A percentile compares a stretch with the other conserved stretches of the same genome.
Evolutionary conservation across 2,329 filamentous ascomycete species (phyloP).

Genomic region (Sarocladium kiliense): DNA sequence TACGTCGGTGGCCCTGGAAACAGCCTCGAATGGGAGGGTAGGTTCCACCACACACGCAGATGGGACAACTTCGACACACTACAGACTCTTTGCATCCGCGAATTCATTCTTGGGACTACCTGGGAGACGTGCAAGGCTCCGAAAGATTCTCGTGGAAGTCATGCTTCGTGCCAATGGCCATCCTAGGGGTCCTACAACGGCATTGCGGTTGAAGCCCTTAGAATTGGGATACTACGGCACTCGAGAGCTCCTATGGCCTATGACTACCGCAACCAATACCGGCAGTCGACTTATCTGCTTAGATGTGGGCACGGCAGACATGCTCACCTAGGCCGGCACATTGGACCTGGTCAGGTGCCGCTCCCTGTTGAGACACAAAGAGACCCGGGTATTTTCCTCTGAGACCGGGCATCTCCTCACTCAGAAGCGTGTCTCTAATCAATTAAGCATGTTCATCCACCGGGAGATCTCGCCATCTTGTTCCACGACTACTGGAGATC

Average conservation of each 20-base stretch:
- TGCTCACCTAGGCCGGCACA: background rate
- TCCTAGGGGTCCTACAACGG: too few species aligned
- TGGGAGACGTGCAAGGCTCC: too few species aligned
- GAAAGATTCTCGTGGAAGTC: too few species aligned
- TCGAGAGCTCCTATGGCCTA: background rate
- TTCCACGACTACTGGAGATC: background rate
- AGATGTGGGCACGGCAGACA: background rate
- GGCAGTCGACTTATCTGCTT: background rate
- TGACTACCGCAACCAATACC: background rate
- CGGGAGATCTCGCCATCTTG: background rate
- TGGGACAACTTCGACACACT: background rate
- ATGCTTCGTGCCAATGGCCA: too few species aligned
- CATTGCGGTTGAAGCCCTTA: too few species aligned
- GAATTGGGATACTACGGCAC: too few species aligned
- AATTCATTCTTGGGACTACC: too few species aligned
- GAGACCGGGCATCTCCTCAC: background rate
- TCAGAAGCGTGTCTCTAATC: background rate
- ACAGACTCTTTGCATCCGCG: too few species aligned
- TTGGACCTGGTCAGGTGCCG: background rate
- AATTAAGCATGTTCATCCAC: background rate
- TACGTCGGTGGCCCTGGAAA: background rate
- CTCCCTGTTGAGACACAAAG: background rate
- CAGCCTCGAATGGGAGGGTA: background rate
- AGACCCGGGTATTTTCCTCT: too few species aligned
- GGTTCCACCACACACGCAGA: constrained; percentile 1